Conservation (phyloP, 2,329 filamentous ascomycete genomes). For the Penicillium sp. region DNA sequence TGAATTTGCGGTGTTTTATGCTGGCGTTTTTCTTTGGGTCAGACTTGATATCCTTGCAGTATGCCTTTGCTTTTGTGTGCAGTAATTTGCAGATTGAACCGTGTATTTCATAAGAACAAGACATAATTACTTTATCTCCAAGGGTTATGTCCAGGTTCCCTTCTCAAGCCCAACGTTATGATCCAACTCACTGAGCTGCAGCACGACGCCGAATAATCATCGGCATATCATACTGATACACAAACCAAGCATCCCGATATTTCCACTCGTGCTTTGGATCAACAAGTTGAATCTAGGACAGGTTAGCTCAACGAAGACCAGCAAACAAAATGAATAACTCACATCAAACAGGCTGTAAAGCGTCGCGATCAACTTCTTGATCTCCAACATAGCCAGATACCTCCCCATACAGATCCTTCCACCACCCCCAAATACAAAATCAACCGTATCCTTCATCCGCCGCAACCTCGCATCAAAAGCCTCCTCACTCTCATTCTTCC, state of each 20-base stretch:
- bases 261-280: conserved; percentile 52
- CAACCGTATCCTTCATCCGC: conserved; percentile 39
- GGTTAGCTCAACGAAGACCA: conserved; percentile 25
- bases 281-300: conserved; percentile 54
- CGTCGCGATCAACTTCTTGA: conserved; percentile 60
- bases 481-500: conserved; percentile 33
- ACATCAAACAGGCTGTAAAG: conserved; percentile 33
- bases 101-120: conserved; percentile 6
- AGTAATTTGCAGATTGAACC: conserved; percentile 8
- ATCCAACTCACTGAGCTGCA: neutral
- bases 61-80: conserved; percentile 17
- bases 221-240: conserved; percentile 58
- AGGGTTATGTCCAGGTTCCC: neutral
- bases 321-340: neutral
- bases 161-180: neutral
- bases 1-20: conserved; percentile 12
- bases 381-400: conserved; percentile 57
- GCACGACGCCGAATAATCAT: conserved; percentile 34
- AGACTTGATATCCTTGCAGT: conserved; percentile 23
- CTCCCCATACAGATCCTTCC: conserved; percentile 57
- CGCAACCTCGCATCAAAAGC: conserved; percentile 35
- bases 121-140: neutral
- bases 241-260: conserved; percentile 60
- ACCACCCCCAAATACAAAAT: conserved; percentile 54
- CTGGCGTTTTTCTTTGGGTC: conserved; percentile 5